These are phyloP conservation scores for Septoria petroselini DNA, from an alignment of 2,329 filamentous ascomycete species.

Conservation along the genomic window DNA sequence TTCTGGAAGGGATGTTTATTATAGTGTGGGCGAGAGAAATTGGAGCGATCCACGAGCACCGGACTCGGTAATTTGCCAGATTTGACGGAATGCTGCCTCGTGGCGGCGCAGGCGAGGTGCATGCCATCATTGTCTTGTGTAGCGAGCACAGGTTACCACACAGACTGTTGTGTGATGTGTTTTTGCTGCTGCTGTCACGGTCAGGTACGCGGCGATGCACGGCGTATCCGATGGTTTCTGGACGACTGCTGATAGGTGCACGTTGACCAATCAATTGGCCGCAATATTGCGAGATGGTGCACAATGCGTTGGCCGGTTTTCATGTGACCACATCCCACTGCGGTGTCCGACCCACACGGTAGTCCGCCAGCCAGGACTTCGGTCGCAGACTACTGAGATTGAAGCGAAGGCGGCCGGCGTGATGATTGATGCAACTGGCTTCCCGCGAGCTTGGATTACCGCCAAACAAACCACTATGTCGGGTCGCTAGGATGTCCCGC, in stretches of 20 bases:
- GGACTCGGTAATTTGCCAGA: slow-evolving; percentile 2
- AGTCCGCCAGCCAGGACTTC: too few relatives aligned
- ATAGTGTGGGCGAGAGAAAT: slow-evolving; percentile 1
- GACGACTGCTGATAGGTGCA: slow-evolving; percentile 3
- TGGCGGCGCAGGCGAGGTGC: too few relatives aligned
- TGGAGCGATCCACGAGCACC: background rate
- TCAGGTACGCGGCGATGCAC: too few relatives aligned
- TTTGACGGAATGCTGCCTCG: too few relatives aligned
- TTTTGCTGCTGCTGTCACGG: too few relatives aligned
- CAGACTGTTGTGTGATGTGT: too few relatives aligned
- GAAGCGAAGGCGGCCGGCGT: too few relatives aligned
- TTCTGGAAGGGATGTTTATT: slow-evolving; percentile 8
- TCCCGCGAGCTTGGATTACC: slow-evolving; percentile 1
- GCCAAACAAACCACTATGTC: slow-evolving; percentile 4
- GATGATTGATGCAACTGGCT: too few relatives aligned
- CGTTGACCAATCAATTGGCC: slow-evolving; percentile 5
- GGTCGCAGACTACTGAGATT: background rate
- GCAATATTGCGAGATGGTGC: background rate
- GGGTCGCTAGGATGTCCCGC: slow-evolving; percentile 2
- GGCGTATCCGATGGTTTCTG: too few relatives aligned
- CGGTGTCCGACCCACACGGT: background rate
- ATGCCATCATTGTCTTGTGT: too few relatives aligned
- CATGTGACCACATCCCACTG: slow-evolving; percentile 1
- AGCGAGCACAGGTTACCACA: too few relatives aligned
- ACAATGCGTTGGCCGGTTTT: background rate